phyloP scores from a whole-genome alignment of 176 grass and related monocot genomes.

The Zea mays region Zm-B73-REFERENCE-NAM-5.0 NC_050105.1:132889501-132890000 shows the following conservation, averaged over 20 bases:
- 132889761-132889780: slow-evolving; percentile 17
- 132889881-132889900: slow-evolving; percentile 4
- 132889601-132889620: slow-evolving; percentile 77
- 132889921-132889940: not conserved
- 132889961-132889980: slow-evolving; percentile 10
- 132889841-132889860: slow-evolving; percentile 65
- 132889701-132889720: slow-evolving; percentile 61
- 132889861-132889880: slow-evolving; percentile 54
- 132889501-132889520: not conserved
- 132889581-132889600: slow-evolving; percentile 85
- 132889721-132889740: slow-evolving; percentile 13
- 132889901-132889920: slow-evolving; percentile 1
- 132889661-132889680: slow-evolving; percentile 84
- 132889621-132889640: slow-evolving; percentile 88
- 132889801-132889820: slow-evolving; percentile 72
- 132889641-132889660: slow-evolving; percentile 80
- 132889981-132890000: not conserved
- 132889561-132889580: slow-evolving; percentile 83
- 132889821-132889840: slow-evolving; percentile 83
- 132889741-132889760: slow-evolving; percentile 20
- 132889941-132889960: not conserved
- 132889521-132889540: slow-evolving; percentile 25
- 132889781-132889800: slow-evolving; percentile 47
- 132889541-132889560: slow-evolving; percentile 11
- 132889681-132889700: slow-evolving; percentile 84